These are phyloP conservation scores for Syncephalastrum monosporum DNA, from an alignment of 371 early-diverging fungal genomes.

Conservation along the genomic window DNA sequence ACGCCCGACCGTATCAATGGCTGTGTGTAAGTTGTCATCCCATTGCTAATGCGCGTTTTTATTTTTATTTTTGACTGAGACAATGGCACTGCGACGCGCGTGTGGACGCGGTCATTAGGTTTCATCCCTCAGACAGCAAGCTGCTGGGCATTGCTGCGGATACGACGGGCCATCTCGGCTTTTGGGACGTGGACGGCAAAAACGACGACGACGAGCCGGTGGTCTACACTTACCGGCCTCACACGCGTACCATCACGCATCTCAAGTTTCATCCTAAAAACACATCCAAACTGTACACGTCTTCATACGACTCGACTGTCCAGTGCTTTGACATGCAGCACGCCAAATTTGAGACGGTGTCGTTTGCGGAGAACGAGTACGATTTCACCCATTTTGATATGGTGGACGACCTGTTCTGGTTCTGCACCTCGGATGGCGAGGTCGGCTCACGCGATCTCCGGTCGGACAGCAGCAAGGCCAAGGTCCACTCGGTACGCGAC, in stretches of 20 bases:
- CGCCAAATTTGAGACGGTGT: constrained; percentile 48
- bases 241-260: constrained; percentile 53
- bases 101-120: constrained; percentile 30
- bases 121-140: constrained; percentile 64
- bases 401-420: constrained; percentile 54
- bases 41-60: background rate
- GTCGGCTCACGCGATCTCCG: constrained; percentile 53
- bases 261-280: constrained; percentile 55
- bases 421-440: constrained; percentile 62
- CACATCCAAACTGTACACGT: constrained; percentile 49
- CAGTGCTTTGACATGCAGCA: constrained; percentile 62
- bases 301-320: constrained; percentile 69
- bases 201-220: constrained; percentile 47
- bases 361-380: constrained; percentile 25
- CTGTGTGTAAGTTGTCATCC: constrained; percentile 26
- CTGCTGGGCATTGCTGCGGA: constrained; percentile 63
- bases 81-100: no score
- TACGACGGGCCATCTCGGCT: constrained; percentile 60
- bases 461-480: background rate
- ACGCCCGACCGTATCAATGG: constrained; percentile 55
- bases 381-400: constrained; percentile 48
- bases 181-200: constrained; percentile 65
- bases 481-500: constrained; percentile 36
- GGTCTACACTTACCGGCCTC: constrained; percentile 60
- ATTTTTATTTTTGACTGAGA: background rate